Evolutionary conservation across 2,329 filamentous ascomycete genomes (phyloP).

Genomic region (Macrophomina pseudophaseolina): DNA sequence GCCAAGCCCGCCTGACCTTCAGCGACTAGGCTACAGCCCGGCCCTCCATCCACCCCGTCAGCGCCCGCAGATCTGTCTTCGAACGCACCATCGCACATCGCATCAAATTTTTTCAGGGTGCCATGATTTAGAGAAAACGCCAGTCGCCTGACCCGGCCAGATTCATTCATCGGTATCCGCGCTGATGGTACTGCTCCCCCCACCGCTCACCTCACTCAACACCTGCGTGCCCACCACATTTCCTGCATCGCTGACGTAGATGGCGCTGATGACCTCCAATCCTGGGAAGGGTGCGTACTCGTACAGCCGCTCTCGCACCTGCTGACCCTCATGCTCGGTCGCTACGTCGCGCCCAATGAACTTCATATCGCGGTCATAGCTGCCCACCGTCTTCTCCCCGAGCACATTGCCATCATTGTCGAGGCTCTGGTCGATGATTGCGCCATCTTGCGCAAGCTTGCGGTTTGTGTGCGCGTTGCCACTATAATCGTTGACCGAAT

Average conservation of each 20-base stretch:
- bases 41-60: not conserved
- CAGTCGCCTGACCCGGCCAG: not conserved
- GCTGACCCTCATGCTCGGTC: constrained; percentile 48
- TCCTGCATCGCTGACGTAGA: constrained; percentile 56
- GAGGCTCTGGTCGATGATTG: constrained; percentile 59
- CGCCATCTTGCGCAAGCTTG: constrained; percentile 60
- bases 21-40: not conserved
- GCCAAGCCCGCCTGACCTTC: not conserved
- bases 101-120: not conserved
- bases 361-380: constrained; percentile 58
- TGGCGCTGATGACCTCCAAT: constrained; percentile 52
- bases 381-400: constrained; percentile 53
- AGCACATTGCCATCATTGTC: constrained; percentile 60
- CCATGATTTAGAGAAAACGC: not conserved
- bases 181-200: constrained; percentile 59
- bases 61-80: not conserved
- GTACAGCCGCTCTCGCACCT: constrained; percentile 59
- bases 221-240: constrained; percentile 58
- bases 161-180: constrained; percentile 29
- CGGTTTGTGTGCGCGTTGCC: constrained; percentile 61
- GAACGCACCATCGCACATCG: not conserved
- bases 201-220: constrained; percentile 58
- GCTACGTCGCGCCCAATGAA: constrained; percentile 58
- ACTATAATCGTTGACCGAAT: constrained; percentile 65
- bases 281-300: constrained; percentile 59